Percentiles rank a stretch among this genome's conserved stretches.
Evolutionary conservation across 176 grass and related monocot genomes (phyloP).

Genomic region (Alopecurus myosuroides): DNA sequence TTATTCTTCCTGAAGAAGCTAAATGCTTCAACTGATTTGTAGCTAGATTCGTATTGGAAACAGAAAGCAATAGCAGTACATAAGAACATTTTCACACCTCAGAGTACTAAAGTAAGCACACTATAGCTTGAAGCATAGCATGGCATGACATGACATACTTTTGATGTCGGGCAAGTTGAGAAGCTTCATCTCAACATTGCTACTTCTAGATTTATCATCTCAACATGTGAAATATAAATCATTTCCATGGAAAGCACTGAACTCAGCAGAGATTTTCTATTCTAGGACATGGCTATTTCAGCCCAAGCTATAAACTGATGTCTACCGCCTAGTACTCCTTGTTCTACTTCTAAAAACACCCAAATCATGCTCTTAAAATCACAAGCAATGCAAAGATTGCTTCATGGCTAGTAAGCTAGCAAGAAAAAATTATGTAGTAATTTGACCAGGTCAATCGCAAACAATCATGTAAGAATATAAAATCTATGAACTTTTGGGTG

Average conservation of each 20-base stretch:
- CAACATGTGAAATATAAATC: too few species aligned
- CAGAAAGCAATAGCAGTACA: neutral
- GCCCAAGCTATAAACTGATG: neutral
- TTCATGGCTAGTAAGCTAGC: neutral
- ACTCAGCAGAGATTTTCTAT: neutral
- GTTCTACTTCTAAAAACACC: neutral
- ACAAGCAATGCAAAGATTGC: neutral
- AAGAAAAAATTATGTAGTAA: neutral
- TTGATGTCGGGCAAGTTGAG: neutral
- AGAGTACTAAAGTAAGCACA: neutral
- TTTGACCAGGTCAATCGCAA: neutral
- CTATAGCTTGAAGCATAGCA: neutral
- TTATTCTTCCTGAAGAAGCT: neutral
- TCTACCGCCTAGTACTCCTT: neutral
- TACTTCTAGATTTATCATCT: too few species aligned
- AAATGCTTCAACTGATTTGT: neutral
- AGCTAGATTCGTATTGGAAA: neutral
- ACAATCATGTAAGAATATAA: neutral
- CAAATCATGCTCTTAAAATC: neutral
- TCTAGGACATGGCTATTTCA: constrained; percentile 5
- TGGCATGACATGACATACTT: neutral
- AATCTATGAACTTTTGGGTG: too few species aligned
- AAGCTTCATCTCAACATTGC: neutral
- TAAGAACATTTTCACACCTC: neutral
- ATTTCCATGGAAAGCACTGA: neutral